Base-by-base conservation (phyloP, 768 basidiomycete species). In the Pleurotus pulmonarius region DNA sequence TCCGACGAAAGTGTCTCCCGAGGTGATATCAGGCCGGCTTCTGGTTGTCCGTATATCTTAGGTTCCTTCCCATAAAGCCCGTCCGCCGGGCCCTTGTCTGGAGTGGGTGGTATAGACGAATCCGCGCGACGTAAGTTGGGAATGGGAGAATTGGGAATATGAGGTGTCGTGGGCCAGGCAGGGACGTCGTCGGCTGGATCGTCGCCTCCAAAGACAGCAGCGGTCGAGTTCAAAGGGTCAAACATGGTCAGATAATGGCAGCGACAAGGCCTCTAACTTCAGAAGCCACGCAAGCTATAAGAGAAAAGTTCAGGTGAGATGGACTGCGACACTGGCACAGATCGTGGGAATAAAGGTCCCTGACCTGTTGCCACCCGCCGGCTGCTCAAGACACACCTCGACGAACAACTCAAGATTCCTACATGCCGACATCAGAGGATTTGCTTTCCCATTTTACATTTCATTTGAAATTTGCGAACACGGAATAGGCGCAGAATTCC, bases 1-100 rank as follows among this genome's bases (percentile, higher is more conserved):
- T 90, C 92, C 0, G 86, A 77, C 24, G 80, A 78, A 2, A 81
- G 75, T 18, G 83, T 83, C 1, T 83, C 78, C 55, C 81, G 72
- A 9, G 92, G 92, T 20, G 92, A 92, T 54, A 94, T 84, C 25
- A 94, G 81, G 2, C 92, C 92, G 41, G 86, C 81, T 51, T 89
- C 88, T 0, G 91, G 90, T 67, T 90, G 88, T 3, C 92, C 92
- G 60, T 94, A 94, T 59, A 94, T 91, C 69, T 88, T 87, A 0
- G 92, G 88, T 63, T 90, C 88, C 65, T 83, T 87, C 49, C 90
- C 90, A 60, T 88, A 92, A 7, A 83, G 67, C 13, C 86, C 85
- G 20, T 77, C 76, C 7, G 80, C 56, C 22, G 82, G 80, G 3
- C 78, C 77, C 61, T 77, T 81, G 60, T 81, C 80, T 0, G 81